A percentile compares a stretch with the other conserved stretches of the same genome.
Conservation (phyloP, 441 rosid genomes). For the Pelargonium citronellum region DNA sequence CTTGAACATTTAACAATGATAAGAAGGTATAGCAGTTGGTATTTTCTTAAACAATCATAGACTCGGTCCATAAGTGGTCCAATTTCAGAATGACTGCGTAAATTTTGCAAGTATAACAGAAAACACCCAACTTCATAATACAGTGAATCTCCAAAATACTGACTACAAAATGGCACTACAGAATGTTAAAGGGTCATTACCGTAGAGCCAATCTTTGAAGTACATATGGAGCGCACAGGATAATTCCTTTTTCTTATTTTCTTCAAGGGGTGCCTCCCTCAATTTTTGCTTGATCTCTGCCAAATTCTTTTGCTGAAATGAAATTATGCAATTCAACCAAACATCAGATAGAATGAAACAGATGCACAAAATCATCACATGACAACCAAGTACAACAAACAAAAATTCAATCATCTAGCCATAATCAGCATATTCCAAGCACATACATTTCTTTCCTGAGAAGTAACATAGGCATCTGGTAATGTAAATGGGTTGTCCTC, state of each 20-base stretch:
- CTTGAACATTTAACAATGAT: no score
- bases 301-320: conserved; percentile 61
- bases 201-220: conserved; percentile 98
- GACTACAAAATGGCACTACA: neutral
- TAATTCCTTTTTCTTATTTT: conserved; percentile 72
- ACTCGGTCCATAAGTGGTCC: no score
- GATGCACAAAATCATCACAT: neutral
- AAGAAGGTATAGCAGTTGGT: no score
- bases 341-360: conserved; percentile 18
- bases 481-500: conserved; percentile 80
- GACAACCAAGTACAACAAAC: neutral
- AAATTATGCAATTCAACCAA: neutral
- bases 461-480: conserved; percentile 61
- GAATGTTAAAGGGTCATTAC: conserved; percentile 32
- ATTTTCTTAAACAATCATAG: no score
- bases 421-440: neutral
- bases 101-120: no score
- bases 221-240: conserved; percentile 77
- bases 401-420: no score
- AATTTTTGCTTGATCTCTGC: conserved; percentile 66
- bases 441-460: conserved; percentile 81
- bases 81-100: no score
- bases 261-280: conserved; percentile 75
- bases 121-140: neutral
- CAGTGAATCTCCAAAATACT: neutral